phyloP scores from a whole-genome alignment of 371 early-diverging fungal species.

The Mortierella sp. region DNA sequence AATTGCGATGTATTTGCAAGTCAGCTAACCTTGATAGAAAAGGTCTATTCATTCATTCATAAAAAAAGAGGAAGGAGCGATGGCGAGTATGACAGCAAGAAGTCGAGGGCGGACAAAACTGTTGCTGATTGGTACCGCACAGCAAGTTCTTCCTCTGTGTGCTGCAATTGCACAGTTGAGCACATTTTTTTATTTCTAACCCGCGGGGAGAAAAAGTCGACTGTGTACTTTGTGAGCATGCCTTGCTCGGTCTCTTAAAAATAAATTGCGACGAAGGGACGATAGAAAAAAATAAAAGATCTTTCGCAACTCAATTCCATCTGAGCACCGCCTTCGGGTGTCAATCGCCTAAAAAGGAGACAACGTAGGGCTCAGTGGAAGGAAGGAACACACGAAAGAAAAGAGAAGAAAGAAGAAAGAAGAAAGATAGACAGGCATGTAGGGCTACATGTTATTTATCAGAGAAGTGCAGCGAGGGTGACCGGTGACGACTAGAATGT shows the following conservation, averaged over 20 bases:
- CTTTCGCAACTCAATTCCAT: not conserved
- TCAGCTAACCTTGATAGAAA: not conserved
- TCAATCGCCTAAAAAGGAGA: not conserved
- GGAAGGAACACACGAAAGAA: no score
- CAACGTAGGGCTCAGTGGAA: not conserved
- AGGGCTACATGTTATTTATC: not conserved
- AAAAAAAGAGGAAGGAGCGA: not conserved
- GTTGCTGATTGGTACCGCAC: slow-evolving; percentile 1
- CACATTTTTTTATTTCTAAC: not conserved
- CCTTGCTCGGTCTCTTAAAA: not conserved
- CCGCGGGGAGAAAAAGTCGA: not conserved
- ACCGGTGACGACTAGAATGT: not conserved
- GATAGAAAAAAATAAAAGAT: not conserved
- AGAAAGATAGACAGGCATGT: not conserved
- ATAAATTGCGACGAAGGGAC: not conserved
- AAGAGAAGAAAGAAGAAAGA: not conserved
- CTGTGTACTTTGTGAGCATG: not conserved
- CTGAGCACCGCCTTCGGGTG: not conserved
- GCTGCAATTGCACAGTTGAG: not conserved
- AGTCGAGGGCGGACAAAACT: not conserved
- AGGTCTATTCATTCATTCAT: not conserved
- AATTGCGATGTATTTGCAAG: not conserved
- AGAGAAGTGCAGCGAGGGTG: no score
- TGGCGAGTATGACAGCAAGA: not conserved
- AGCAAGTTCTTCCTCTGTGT: not conserved